Base-by-base conservation (phyloP, 2,329 filamentous ascomycete species). In the Coniosporium tulheliwenetii region DNA sequence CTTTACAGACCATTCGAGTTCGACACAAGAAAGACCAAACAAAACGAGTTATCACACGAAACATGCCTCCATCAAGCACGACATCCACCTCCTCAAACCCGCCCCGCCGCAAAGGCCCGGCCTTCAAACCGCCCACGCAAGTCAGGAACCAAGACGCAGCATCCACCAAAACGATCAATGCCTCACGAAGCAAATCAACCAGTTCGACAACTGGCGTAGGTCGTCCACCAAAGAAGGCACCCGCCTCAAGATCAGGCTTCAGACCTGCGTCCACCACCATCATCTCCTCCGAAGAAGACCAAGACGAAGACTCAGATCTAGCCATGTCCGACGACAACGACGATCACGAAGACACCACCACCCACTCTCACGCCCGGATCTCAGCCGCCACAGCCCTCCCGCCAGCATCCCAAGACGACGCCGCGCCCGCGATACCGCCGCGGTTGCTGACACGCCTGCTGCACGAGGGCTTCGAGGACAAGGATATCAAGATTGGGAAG, bases 381-480 rank as follows among this genome's bases (percentile, higher is more conserved):
- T n/a, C 14, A 35, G 33, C 33, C 33, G 33, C 33, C 4, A 15
- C 33, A n/a, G 33, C 33, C 5, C 33, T 10, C 5, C 33, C 33
- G 10, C 33, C 33, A n/a, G 33, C 33, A 15, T 35, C 33, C 12
- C 36, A 38, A 39, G 41, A 45, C 10, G 48, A 51, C 14, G 44
- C 46, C 3, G 47, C 51, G 9, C 50, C 54, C 1, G 56, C 70
- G 1, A 81, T 95, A 26, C 83, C 86, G 0, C 67, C 73, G 3
- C 77, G 84, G 36, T 67, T 96, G 1, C 62, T 95, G 34, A 81
- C 82, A 8, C 73, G 77, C 31, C 64, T 95, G 3, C 66, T 95
- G 30, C 80, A 93, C 55, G 77, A 87, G 50, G 77, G 82, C 55
- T 94, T 95, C 54, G 69, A 66, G 37, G 63, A 80, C 50, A 73